These are phyloP conservation scores for Garcia nutans DNA, from an alignment of 345 rosid species.

Conservation along the genomic window DNA sequence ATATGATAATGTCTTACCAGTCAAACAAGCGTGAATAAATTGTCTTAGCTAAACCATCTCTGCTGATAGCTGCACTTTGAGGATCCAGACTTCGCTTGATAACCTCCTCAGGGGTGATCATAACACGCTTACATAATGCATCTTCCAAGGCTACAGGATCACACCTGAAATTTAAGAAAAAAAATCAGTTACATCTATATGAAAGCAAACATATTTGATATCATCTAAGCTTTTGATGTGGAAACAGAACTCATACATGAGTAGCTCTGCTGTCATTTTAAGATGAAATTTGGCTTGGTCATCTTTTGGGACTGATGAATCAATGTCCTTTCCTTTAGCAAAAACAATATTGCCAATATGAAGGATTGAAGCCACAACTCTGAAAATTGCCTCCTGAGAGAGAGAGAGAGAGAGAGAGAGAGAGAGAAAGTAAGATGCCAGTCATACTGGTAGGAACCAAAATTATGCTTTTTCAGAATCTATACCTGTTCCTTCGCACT, in stretches of 20 bases:
- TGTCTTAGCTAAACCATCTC: constrained; percentile 94
- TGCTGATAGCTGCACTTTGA: constrained; percentile 72
- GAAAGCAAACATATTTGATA: constrained; percentile 3
- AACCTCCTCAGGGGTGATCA: constrained; percentile 97
- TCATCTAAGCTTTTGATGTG: constrained; percentile 5
- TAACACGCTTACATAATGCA: constrained; percentile 90
- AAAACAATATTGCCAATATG: constrained; percentile 86
- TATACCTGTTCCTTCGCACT: constrained; percentile 80
- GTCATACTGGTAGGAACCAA: background rate
- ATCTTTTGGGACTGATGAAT: constrained; percentile 85
- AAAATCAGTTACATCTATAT: background rate
- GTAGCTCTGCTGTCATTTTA: constrained; percentile 73
- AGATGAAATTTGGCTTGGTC: constrained; percentile 78
- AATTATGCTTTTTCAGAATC: constrained; percentile 3
- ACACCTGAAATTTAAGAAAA: constrained; percentile 52
- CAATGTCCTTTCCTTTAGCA: constrained; percentile 75
- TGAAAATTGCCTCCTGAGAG: constrained; percentile 83
- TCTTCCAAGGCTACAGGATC: constrained; percentile 75
- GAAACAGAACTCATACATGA: constrained; percentile 49
- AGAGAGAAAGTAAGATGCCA: constrained; percentile 5
- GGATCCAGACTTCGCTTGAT: constrained; percentile 92
- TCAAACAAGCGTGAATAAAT: constrained; percentile 83
- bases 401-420: constrained; percentile 16
- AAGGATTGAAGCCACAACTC: constrained; percentile 90
- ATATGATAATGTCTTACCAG: constrained; percentile 48